phyloP scores from a whole-genome alignment of 1,284 basidiomycete species.

The Boletellus dicymbophilus region DNA sequence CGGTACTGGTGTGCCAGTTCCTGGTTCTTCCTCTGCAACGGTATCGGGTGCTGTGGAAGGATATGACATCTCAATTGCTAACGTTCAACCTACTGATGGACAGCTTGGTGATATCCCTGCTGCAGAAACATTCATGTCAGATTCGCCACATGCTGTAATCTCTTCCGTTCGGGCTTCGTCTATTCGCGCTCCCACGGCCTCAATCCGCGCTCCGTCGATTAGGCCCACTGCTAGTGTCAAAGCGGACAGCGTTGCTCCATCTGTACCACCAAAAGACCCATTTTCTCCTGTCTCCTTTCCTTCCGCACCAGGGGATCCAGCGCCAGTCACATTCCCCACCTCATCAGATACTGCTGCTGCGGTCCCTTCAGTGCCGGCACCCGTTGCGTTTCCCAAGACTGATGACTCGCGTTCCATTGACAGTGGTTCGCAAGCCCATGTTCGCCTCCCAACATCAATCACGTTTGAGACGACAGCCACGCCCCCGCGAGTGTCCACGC shows the following conservation, averaged over 20 bases:
- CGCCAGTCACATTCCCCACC: conserved; percentile 12
- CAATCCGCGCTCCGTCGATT: conserved; percentile 26
- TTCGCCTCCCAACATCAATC: conserved; percentile 34
- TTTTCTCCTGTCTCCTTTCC: conserved; percentile 15
- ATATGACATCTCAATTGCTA: conserved; percentile 23
- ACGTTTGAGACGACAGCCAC: conserved; percentile 51
- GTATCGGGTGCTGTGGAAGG: conserved; percentile 22
- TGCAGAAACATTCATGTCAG: conserved; percentile 7
- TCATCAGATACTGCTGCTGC: conserved; percentile 11
- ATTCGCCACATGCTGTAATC: conserved; percentile 20
- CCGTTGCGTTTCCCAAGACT: conserved; percentile 46
- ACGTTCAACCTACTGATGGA: conserved; percentile 10
- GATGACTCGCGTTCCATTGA: conserved; percentile 32
- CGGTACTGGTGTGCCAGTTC: conserved; percentile 36
- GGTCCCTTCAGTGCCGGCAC: conserved; percentile 26
- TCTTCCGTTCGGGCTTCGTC: conserved; percentile 21
- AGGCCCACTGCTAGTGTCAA: conserved; percentile 22
- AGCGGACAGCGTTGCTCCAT: conserved; percentile 27
- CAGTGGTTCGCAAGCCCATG: conserved; percentile 28
- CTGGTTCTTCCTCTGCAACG: conserved; percentile 30
- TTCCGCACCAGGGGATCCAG: conserved; percentile 12
- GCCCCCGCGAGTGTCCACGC: conserved; percentile 56
- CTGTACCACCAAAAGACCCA: conserved; percentile 29
- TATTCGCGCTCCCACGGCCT: conserved; percentile 18
- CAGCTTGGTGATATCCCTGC: conserved; percentile 6